phyloP scores from a whole-genome alignment of 768 basidiomycete species.

The Austroboletus festivus region DNA sequence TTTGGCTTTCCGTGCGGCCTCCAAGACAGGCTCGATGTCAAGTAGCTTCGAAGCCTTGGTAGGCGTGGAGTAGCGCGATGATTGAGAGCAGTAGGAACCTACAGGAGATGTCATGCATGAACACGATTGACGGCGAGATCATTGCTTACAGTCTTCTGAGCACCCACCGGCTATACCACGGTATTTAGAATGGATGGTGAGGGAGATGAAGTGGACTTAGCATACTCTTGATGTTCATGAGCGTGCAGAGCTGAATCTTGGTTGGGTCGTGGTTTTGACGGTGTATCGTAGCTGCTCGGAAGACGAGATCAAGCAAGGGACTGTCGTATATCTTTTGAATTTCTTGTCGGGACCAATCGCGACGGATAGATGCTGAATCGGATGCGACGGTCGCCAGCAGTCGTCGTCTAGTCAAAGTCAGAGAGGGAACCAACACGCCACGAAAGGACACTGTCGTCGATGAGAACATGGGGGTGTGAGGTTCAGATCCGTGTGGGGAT shows the following conservation, averaged over 20 bases:
- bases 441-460: slow-evolving; percentile 7
- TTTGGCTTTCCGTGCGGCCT: slow-evolving; percentile 90
- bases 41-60: slow-evolving; percentile 87
- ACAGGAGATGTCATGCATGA: slow-evolving; percentile 4
- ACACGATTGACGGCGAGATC: slow-evolving; percentile 1
- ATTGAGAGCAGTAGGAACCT: slow-evolving; percentile 98
- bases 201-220: slow-evolving; percentile 25
- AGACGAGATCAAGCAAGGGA: slow-evolving; percentile 86
- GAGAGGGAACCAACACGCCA: slow-evolving; percentile 6
- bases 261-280: slow-evolving; percentile 81
- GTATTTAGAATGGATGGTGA: slow-evolving; percentile 4
- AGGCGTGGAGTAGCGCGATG: slow-evolving; percentile 84
- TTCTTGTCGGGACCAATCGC: slow-evolving; percentile 75
- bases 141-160: slow-evolving; percentile 81
- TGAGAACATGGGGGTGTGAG: slow-evolving; percentile 11
- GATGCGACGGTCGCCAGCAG: slow-evolving; percentile 57
- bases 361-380: slow-evolving; percentile 25
- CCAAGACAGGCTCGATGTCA: slow-evolving; percentile 87
- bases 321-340: slow-evolving; percentile 83
- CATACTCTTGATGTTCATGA: slow-evolving; percentile 98
- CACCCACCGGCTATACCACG: slow-evolving; percentile 79
- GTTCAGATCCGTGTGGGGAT: too few species aligned
- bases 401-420: slow-evolving; percentile 34
- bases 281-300: slow-evolving; percentile 80
- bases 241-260: slow-evolving; percentile 93